A percentile compares a stretch with the other conserved stretches of the same genome.
Evolutionary conservation across 345 rosid species (phyloP).

Genomic region (Nephelium lappaceum): DNA sequence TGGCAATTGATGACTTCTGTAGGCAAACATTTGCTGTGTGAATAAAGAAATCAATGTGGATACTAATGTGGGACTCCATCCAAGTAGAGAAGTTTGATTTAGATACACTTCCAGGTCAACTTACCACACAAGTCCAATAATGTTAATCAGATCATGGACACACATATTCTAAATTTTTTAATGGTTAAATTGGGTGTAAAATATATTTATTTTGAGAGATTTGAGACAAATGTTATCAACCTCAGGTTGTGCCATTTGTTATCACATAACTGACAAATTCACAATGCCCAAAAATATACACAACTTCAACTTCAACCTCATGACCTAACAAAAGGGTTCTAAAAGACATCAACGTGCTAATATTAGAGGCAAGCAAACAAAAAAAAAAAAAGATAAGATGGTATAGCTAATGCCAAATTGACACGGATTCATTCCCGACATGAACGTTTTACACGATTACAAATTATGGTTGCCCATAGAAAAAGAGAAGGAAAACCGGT

Average conservation of each 20-base stretch:
- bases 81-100: not conserved
- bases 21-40: not conserved
- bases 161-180: too few species aligned
- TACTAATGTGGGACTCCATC: not conserved
- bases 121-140: too few species aligned
- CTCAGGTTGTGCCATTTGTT: not conserved
- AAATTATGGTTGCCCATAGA: not conserved
- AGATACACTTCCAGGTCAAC: too few species aligned
- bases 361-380: not conserved
- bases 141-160: too few species aligned
- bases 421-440: not conserved
- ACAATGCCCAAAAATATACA: slow-evolving; percentile 43
- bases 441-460: not conserved
- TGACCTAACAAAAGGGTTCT: slow-evolving; percentile 15
- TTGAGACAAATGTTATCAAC: not conserved
- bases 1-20: not conserved
- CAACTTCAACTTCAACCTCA: slow-evolving; percentile 23
- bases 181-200: too few species aligned
- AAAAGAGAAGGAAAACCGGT: not conserved
- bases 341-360: slow-evolving; percentile 1
- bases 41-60: too few species aligned
- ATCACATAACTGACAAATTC: slow-evolving; percentile 13
- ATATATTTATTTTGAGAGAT: not conserved
- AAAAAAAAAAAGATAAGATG: not conserved
- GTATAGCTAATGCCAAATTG: not conserved